Percentiles rank a stretch among this genome's conserved stretches.
Evolutionary conservation across 202 grass and related monocot genomes (phyloP).

Genomic region (Panicum virgatum): DNA sequence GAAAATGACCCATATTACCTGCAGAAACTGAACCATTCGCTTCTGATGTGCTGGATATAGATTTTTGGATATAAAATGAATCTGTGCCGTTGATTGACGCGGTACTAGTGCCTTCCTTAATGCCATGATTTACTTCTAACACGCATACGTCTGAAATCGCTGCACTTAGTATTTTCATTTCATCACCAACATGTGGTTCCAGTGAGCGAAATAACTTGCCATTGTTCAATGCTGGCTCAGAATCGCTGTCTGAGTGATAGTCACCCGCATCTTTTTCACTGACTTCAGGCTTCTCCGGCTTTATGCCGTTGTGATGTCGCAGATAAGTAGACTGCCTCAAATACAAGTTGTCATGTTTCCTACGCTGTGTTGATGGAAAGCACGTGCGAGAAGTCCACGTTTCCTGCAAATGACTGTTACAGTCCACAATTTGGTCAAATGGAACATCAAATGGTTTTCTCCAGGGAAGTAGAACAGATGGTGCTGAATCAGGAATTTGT

Average conservation of each 20-base stretch:
- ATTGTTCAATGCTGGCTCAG: slow-evolving; percentile 25
- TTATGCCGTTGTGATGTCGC: not conserved
- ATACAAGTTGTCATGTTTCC: slow-evolving; percentile 28
- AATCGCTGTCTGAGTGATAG: slow-evolving; percentile 12
- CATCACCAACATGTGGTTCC: slow-evolving; percentile 34
- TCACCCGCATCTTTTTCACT: not conserved
- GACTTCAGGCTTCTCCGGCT: slow-evolving; percentile 27
- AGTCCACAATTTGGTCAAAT: slow-evolving; percentile 30
- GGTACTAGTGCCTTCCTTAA: not conserved
- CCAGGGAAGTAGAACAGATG: slow-evolving; percentile 41
- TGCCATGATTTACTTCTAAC: slow-evolving; percentile 26
- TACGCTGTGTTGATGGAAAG: slow-evolving; percentile 25
- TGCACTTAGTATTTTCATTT: slow-evolving; percentile 31
- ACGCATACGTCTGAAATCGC: slow-evolving; percentile 34
- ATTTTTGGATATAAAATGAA: slow-evolving; percentile 7
- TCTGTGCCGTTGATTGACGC: not conserved
- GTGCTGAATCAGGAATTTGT: slow-evolving; percentile 67
- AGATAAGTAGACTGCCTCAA: not conserved
- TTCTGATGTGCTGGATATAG: not conserved
- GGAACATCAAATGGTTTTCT: slow-evolving; percentile 43
- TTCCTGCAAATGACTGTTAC: slow-evolving; percentile 10
- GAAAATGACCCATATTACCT: slow-evolving; percentile 28
- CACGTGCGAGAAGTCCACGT: slow-evolving; percentile 41
- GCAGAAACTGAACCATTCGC: slow-evolving; percentile 2
- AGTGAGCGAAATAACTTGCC: slow-evolving; percentile 40